These are phyloP conservation scores for Flueggea neowawraea DNA, from an alignment of 441 rosid species.

Conservation along the genomic window DNA sequence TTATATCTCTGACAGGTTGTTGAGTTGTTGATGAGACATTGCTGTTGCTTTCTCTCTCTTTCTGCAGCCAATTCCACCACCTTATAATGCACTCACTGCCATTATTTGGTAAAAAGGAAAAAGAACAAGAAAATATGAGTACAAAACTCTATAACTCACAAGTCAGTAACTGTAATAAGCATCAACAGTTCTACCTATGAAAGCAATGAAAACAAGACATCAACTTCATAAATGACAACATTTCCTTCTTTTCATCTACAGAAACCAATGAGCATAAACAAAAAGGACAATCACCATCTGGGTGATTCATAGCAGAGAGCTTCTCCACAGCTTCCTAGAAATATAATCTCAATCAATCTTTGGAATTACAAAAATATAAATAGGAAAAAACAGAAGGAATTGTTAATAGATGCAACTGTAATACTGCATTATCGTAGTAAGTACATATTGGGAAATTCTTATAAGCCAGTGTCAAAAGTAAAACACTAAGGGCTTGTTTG, in stretches of 20 bases:
- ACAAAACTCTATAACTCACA: background rate
- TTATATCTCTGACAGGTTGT: conserved; percentile 16
- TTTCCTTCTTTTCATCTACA: conserved; percentile 36
- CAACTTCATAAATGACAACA: conserved; percentile 83
- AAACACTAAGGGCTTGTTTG: too few species aligned
- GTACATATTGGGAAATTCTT: too few species aligned
- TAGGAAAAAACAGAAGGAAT: background rate
- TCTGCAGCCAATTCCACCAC: conserved; percentile 89
- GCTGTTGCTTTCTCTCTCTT: conserved; percentile 35
- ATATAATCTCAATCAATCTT: conserved; percentile 16
- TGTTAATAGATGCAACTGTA: background rate
- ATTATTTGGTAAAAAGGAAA: conserved; percentile 17
- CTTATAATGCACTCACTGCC: conserved; percentile 80
- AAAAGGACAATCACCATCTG: conserved; percentile 85
- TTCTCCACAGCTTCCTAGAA: conserved; percentile 81
- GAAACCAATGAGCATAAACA: conserved; percentile 67
- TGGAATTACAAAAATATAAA: background rate
- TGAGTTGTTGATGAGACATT: conserved; percentile 18
- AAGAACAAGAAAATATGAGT: background rate
- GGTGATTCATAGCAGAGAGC: conserved; percentile 85
- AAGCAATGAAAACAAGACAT: conserved; percentile 98
- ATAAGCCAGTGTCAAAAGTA: too few species aligned
- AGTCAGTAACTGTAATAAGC: conserved; percentile 1
- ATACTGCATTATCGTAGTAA: too few species aligned
- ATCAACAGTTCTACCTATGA: conserved; percentile 51